Evolutionary conservation across 1,284 basidiomycete species (phyloP), one percentile per base, ranked within the genome.

Genomic region (Cryptococcus sp.): DNA sequence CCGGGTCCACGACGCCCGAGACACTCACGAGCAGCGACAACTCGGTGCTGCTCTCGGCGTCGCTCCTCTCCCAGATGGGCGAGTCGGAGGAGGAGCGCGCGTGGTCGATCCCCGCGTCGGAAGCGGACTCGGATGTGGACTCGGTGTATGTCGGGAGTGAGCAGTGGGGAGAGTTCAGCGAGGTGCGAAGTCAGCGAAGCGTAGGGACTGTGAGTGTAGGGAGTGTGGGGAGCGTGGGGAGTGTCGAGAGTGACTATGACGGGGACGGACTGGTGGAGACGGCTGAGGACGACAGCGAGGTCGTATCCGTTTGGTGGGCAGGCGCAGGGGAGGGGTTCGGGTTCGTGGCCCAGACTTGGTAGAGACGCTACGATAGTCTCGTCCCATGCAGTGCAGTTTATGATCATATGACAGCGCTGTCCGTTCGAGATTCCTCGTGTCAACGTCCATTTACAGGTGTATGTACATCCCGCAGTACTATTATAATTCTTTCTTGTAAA

Each of bases 101-200:
- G n/a, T 71, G 67, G 67, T 59, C 59, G 13, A 56, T 67, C 37
- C 47, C 59, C 33, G 64, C 65, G 4, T 63, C 60, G 11, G 66
- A 63, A 4, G 63, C 57, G 1, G 69, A 71, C 47, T 59, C 61
- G 24, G 69, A 69, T 28, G 57, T 71, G 28, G 66, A 68, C 40
- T 66, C 64, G 37, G 59, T 64, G n/a, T 56, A 52, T 54, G 39
- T 43, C 8, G 51, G 43, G 39, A 21, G 21, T 13, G 57, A 54
- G 42, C 46, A 46, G 39, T 53, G 56, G 47, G 52, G 50, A 18
- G 36, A 44, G 16, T 53, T 49, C 13, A 9, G 28, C 28, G 28
- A 9, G 28, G 28, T 33, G 28, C 28, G 9, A 9, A 33, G 28
- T 33, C 5, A 5, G 28, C 5, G 28, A 9, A 51, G 20, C 1